Conservation (phyloP, 2,329 filamentous ascomycete genomes). For the Microdochium bolleyi region DNA sequence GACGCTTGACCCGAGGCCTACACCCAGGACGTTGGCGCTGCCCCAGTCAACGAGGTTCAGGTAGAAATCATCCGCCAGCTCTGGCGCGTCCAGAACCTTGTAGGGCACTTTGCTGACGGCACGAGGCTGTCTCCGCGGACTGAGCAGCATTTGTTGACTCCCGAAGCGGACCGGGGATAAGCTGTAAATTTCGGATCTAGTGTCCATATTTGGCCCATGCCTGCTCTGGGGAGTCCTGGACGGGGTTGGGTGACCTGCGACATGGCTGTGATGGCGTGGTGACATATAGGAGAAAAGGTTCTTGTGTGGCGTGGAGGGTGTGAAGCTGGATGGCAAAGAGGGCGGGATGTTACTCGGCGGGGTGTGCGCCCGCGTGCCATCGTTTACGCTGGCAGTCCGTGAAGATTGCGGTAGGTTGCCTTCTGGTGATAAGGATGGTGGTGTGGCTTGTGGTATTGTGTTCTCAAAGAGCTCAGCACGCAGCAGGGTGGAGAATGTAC, state of each 20-base stretch:
- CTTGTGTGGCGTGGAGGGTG: constrained; percentile 93
- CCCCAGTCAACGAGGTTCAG: constrained; percentile 97
- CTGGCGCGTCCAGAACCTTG: constrained; percentile 94
- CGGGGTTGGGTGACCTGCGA: constrained; percentile 78
- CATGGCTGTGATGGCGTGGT: constrained; percentile 58
- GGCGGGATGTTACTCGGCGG: constrained; percentile 63
- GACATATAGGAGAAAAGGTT: constrained; percentile 93
- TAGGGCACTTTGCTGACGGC: constrained; percentile 95
- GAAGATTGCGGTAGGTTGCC: constrained; percentile 39
- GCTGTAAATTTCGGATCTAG: constrained; percentile 88
- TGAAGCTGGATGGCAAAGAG: constrained; percentile 65
- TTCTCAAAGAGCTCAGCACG: constrained; percentile 89
- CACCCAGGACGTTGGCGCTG: constrained; percentile 85
- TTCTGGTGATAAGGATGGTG: constrained; percentile 55
- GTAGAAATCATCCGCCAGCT: constrained; percentile 95
- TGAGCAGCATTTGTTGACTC: constrained; percentile 89
- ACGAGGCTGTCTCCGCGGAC: constrained; percentile 78
- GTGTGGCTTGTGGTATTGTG: constrained; percentile 74
- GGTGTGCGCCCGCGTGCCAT: constrained; percentile 69
- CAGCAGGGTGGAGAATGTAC: constrained; percentile 80
- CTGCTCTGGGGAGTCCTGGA: constrained; percentile 83
- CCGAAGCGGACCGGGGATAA: constrained; percentile 87
- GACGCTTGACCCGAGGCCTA: constrained; percentile 85
- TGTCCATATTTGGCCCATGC: constrained; percentile 82
- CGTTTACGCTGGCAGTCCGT: constrained; percentile 46